Evolutionary conservation across 1,284 basidiomycete species (phyloP).

Genomic region (Leccinum angustisporum): DNA sequence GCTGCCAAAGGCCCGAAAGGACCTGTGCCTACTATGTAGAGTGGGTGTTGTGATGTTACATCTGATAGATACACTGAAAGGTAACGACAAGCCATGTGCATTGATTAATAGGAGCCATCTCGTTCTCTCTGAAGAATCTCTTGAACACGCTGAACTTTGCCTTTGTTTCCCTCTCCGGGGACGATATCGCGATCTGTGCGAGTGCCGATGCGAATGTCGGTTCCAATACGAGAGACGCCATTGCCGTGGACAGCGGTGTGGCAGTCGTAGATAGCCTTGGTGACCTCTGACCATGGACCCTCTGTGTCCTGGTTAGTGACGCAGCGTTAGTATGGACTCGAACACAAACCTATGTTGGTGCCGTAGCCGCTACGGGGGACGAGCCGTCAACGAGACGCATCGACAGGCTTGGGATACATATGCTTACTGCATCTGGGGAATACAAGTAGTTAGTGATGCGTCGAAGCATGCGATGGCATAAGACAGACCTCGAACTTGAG

Average conservation of each 20-base stretch:
- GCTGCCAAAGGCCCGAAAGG: slow-evolving; percentile 53
- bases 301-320: slow-evolving; percentile 44
- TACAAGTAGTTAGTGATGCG: slow-evolving; percentile 3
- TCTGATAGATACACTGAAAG: neutral
- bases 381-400: slow-evolving; percentile 12
- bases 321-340: neutral
- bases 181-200: slow-evolving; percentile 69
- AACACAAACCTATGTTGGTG: slow-evolving; percentile 73
- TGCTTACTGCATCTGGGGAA: slow-evolving; percentile 68
- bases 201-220: slow-evolving; percentile 92
- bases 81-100: neutral
- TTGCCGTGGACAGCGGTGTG: slow-evolving; percentile 84
- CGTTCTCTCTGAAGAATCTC: slow-evolving; percentile 60
- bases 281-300: slow-evolving; percentile 83
- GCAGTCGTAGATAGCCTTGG: slow-evolving; percentile 80
- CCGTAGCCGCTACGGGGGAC: slow-evolving; percentile 71
- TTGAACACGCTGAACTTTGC: slow-evolving; percentile 77
- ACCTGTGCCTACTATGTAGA: slow-evolving; percentile 48
- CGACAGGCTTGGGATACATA: slow-evolving; percentile 10
- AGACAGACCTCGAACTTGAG: slow-evolving; percentile 71
- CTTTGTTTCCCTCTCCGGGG: slow-evolving; percentile 70
- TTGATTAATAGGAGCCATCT: slow-evolving; percentile 1
- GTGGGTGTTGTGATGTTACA: neutral
- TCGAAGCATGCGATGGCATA: slow-evolving; percentile 3
- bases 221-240: slow-evolving; percentile 73